Base-by-base conservation (phyloP, 129 eudicot genomes). In the Flaveria bidentis region DNA sequence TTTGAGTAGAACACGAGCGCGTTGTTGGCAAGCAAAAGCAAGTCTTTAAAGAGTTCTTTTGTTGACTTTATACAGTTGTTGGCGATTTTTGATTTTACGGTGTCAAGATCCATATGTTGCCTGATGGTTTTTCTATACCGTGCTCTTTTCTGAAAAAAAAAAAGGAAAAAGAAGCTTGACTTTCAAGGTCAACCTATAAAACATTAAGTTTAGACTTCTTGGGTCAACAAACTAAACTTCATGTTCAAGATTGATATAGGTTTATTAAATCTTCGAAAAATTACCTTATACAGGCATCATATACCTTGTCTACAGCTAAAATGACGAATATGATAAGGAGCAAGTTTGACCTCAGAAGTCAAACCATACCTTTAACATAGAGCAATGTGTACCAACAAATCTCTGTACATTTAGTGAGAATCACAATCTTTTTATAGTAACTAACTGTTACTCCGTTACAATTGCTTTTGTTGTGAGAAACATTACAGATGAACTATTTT, bases 1-100 rank as follows among this genome's bases (percentile, higher is more conserved):
- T 80, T 90, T 3, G 96, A 91, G 88, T 93, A 93, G 80, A 93
- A 93, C 39, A 90, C 91, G 41, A 90, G 78, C 1, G 97, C 98
- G n/a, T 93, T 93, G 84, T 84, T 90, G 69, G 96, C 91, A 16
- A 93, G 88, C 85, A 93, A 72, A 50, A 93, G 85, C 74, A 90
- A 79, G 84, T 93, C 98, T 30, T 87, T 75, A 80, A 90, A 87
- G 88, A 93, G 98, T 78, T 93, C 97, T 67, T 41, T 78, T 1
- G 81, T 61, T 30, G 97, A 80, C 75, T 73, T 90, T 64, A 93
- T 93, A 80, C 84, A 81, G 23, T 81, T 39, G 39, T 73, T 84
- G 4, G 84, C 78, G 15, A 93, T 85, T 82, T 86, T 93, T 72
- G 97, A 85, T 77, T 81, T 90, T 82, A 93, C 79, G 2, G 92